Evolutionary conservation across 2,329 filamentous ascomycete genomes (phyloP), one percentile per base, ranked within the genome.

Genomic region (Emergomyces orientalis): DNA sequence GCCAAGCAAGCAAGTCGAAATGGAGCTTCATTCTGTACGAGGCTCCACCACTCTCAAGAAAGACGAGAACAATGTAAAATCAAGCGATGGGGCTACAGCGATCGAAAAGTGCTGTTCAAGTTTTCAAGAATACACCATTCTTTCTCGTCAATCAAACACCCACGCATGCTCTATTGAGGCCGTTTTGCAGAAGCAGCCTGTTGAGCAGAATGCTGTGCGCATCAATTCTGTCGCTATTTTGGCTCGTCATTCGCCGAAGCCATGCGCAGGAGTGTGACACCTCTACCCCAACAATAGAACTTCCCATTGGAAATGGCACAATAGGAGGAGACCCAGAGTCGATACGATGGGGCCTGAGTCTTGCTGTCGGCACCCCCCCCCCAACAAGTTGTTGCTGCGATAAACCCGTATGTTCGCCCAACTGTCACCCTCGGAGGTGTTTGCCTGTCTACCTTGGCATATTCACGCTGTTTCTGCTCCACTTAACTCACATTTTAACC

Each of bases 341-440:
- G 30, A 41, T 52, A 11, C 27, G 57, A 64, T 60, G 61, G 60
- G 63, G 60, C 49, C n/a, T 64, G 14, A 51, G 56, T 11, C 17
- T 64, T 17, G 19, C 56, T 32, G 30, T 62, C 52, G 63, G 63
- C 47, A 60, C 63, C 17, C 61, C 63, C 11, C 11, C 49, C 63
- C 8, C 63, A 64, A 37, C 62, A 45, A 22, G 25, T 64, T 13
- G 57, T 56, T 2, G 49, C 57, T 41, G 57, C 39, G 17, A 41
- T 63, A 45, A 47, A 63, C 49, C 34, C 49, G 63, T 63, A 63
- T 52, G 61, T 60, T 41, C 22, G 13, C 32, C 6, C 32, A 27
- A 22, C 22, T 22, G 14, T 51, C 27, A 54, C 30, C 14, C 41
- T 43, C 41, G 14, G 1, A 1, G 14, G 47, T 11, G 17, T 11